phyloP scores from a whole-genome alignment of 1,139 yeast genomes.

The Eremothecium cymbalariae region DNA sequence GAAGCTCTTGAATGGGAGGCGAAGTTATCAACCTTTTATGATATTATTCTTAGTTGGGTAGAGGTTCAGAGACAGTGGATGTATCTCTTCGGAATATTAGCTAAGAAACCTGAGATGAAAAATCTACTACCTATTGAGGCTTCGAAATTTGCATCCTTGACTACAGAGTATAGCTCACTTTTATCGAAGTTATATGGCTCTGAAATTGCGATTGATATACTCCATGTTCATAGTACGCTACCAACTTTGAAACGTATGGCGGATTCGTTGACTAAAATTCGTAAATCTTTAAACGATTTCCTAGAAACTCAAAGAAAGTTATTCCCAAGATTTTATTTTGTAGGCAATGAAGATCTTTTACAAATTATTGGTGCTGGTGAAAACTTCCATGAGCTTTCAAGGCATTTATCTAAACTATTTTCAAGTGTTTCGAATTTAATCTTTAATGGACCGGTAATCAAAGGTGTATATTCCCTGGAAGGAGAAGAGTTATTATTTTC shows the following conservation, averaged over 20 bases:
- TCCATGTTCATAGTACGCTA: constrained; percentile 46
- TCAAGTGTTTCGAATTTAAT: constrained; percentile 49
- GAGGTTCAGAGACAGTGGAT: constrained; percentile 90
- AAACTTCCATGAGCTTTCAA: constrained; percentile 44
- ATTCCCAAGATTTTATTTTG: constrained; percentile 77
- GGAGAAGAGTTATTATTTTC: constrained; percentile 49
- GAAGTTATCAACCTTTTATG: constrained; percentile 44
- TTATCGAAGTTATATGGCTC: constrained; percentile 46
- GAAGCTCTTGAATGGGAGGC: constrained; percentile 50
- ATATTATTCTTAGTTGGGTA: constrained; percentile 61
- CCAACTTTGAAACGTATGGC: constrained; percentile 43
- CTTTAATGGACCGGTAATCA: constrained; percentile 38
- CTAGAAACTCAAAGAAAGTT: constrained; percentile 69
- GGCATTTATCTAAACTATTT: constrained; percentile 66
- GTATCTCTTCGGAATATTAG: constrained; percentile 73
- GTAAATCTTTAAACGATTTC: constrained; percentile 66
- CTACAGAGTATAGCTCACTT: constrained; percentile 50
- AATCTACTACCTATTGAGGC: constrained; percentile 63
- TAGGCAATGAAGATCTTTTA: constrained; percentile 84
- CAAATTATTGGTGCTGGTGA: constrained; percentile 68
- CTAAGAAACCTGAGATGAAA: constrained; percentile 49
- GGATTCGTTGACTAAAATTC: constrained; percentile 51
- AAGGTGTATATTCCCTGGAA: constrained; percentile 50
- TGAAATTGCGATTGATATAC: constrained; percentile 49
- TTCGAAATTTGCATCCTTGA: constrained; percentile 54